These are phyloP conservation scores for Hebeloma cylindrosporum DNA, from an alignment of 768 basidiomycete species.

Conservation along the genomic window DNA sequence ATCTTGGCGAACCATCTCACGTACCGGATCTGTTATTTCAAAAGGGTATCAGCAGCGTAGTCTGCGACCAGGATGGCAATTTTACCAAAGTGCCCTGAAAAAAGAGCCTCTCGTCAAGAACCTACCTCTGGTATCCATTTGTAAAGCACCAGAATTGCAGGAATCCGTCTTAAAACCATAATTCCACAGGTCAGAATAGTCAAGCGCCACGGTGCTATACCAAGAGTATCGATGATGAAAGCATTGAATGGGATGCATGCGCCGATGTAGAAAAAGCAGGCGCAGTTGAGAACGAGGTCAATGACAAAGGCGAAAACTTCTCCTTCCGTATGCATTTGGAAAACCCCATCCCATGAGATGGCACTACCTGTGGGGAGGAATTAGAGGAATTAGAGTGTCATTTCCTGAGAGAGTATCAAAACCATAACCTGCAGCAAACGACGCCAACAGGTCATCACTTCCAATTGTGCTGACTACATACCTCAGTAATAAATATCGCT, in stretches of 20 bases:
- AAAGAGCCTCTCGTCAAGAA: constrained; percentile 84
- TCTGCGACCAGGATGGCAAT: constrained; percentile 5
- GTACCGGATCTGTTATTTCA: constrained; percentile 48
- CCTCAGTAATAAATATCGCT: constrained; percentile 74
- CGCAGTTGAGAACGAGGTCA: constrained; percentile 82
- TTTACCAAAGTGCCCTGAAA: constrained; percentile 88
- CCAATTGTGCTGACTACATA: constrained; percentile 77
- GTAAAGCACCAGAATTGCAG: constrained; percentile 74
- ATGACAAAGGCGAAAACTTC: constrained; percentile 89
- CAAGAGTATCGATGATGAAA: constrained; percentile 57
- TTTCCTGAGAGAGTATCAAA: neutral
- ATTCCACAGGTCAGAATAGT: constrained; percentile 66
- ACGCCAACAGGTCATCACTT: constrained; percentile 85
- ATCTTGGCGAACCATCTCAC: constrained; percentile 19
- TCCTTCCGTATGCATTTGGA: constrained; percentile 77
- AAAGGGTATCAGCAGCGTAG: constrained; percentile 1
- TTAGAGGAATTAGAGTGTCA: constrained; percentile 14
- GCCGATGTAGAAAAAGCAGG: constrained; percentile 82
- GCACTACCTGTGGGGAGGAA: constrained; percentile 58
- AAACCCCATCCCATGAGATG: constrained; percentile 89
- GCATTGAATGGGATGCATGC: constrained; percentile 77
- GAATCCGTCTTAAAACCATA: constrained; percentile 77
- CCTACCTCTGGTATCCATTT: constrained; percentile 84
- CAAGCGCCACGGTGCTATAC: constrained; percentile 71
- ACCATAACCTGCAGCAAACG: constrained; percentile 73